Percentiles rank a stretch among this genome's conserved stretches.
These are phyloP conservation scores for Harringtonia lauricola DNA, from an alignment of 2,329 filamentous ascomycete genomes.

Conservation along the genomic window DNA sequence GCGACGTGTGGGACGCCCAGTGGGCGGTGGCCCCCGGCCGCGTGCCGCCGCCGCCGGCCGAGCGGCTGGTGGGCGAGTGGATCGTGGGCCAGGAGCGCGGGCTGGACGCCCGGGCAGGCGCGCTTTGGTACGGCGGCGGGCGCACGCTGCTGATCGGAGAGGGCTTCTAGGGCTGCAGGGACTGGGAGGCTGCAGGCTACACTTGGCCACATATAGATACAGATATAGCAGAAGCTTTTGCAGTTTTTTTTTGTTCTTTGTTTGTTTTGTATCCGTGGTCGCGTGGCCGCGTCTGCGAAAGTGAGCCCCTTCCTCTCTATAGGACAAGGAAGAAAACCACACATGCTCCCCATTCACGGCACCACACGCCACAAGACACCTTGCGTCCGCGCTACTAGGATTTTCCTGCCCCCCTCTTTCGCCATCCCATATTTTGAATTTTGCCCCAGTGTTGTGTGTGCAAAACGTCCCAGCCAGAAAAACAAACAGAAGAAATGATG, in stretches of 20 bases:
- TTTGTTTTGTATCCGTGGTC: not conserved
- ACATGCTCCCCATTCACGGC: no score
- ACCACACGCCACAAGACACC: no score
- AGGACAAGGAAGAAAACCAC: no score
- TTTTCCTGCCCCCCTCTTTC: not conserved
- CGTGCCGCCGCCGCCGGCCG: conserved; percentile 14
- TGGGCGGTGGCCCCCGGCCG: conserved; percentile 3
- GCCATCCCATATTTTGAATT: not conserved
- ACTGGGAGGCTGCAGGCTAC: no score
- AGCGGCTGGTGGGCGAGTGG: conserved; percentile 57
- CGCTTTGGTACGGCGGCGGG: conserved; percentile 81
- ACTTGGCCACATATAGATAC: no score
- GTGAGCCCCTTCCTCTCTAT: no score
- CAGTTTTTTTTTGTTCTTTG: not conserved
- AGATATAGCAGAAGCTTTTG: conserved; percentile 1
- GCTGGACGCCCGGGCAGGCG: conserved; percentile 62
- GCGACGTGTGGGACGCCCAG: conserved; percentile 54
- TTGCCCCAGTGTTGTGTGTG: no score
- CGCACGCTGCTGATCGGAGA: conserved; percentile 54
- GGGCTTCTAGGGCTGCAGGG: conserved; percentile 45
- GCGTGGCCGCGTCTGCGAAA: no score
- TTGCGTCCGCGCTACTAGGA: not conserved
- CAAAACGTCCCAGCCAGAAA: not conserved
- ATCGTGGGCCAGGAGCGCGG: conserved; percentile 78
- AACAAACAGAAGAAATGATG: not conserved